These are phyloP conservation scores for Phascolomyces articulosus DNA, from an alignment of 371 early-diverging fungal species.

Conservation along the genomic window DNA sequence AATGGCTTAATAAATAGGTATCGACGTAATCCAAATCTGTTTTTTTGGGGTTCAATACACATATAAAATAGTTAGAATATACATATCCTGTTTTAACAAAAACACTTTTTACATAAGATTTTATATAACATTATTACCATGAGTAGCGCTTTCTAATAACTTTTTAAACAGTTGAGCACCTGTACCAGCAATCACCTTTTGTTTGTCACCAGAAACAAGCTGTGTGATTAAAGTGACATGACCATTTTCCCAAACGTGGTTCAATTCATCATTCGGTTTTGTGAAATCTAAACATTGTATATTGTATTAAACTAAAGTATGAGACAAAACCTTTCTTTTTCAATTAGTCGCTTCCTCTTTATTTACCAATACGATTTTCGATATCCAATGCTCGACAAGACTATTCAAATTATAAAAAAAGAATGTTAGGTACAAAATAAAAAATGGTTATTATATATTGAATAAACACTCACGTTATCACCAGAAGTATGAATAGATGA, in stretches of 20 bases:
- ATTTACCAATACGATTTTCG: neutral
- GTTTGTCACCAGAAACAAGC: conserved; percentile 32
- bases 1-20: conserved; percentile 55
- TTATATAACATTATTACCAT: conserved; percentile 33
- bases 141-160: conserved; percentile 61
- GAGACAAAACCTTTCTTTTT: too few species aligned
- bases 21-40: conserved; percentile 68
- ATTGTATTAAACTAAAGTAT: neutral
- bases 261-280: neutral
- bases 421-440: neutral
- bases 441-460: neutral
- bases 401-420: neutral
- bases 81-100: neutral
- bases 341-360: too few species aligned
- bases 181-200: conserved; percentile 64
- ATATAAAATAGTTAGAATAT: neutral
- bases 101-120: too few species aligned
- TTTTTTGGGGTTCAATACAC: too few species aligned
- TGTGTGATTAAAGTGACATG: conserved; percentile 21
- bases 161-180: conserved; percentile 55
- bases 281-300: neutral
- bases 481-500: neutral
- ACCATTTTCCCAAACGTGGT: conserved; percentile 4
- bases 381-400: neutral
- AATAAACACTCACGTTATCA: neutral